phyloP scores from a whole-genome alignment of 164 flowering plant species.

The Litsea cubeba region DNA sequence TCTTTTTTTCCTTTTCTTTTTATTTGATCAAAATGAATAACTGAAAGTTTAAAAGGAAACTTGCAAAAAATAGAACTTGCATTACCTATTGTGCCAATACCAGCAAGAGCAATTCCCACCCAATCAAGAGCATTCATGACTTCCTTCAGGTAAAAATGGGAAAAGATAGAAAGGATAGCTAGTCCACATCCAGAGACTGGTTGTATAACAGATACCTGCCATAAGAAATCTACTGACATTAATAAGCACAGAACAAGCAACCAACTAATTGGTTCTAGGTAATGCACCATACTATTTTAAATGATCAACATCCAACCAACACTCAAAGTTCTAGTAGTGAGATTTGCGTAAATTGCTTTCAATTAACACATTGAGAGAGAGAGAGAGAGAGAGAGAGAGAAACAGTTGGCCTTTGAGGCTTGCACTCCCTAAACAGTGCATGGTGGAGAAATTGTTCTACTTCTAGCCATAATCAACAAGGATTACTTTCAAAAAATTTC shows the following conservation, averaged over 20 bases:
- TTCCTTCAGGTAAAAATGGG: slow-evolving; percentile 92
- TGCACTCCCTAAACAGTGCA: background rate
- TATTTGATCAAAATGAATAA: background rate
- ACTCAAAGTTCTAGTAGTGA: background rate
- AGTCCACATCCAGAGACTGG: slow-evolving; percentile 99
- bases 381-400: background rate
- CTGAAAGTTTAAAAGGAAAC: background rate
- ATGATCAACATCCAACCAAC: too few relatives aligned
- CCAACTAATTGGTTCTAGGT: background rate
- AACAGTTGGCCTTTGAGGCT: background rate
- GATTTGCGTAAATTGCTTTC: background rate
- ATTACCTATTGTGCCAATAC: slow-evolving; percentile 98
- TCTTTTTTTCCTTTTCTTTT: too few relatives aligned
- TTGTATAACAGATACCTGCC: slow-evolving; percentile 92
- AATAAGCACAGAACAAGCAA: background rate
- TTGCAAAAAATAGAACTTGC: slow-evolving; percentile 29
- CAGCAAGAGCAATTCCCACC: slow-evolving; percentile 85
- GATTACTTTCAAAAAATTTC: too few relatives aligned
- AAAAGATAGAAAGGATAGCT: slow-evolving; percentile 88
- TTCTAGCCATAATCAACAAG: too few relatives aligned
- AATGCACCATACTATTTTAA: background rate
- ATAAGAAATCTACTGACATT: slow-evolving; percentile 6
- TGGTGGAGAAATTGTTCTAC: background rate
- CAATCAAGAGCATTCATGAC: slow-evolving; percentile 91
- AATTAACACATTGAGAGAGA: background rate